These are phyloP conservation scores for Pythium insidiosum DNA, from an alignment of 352 stramenopile genomes.

Conservation along the genomic window DNA sequence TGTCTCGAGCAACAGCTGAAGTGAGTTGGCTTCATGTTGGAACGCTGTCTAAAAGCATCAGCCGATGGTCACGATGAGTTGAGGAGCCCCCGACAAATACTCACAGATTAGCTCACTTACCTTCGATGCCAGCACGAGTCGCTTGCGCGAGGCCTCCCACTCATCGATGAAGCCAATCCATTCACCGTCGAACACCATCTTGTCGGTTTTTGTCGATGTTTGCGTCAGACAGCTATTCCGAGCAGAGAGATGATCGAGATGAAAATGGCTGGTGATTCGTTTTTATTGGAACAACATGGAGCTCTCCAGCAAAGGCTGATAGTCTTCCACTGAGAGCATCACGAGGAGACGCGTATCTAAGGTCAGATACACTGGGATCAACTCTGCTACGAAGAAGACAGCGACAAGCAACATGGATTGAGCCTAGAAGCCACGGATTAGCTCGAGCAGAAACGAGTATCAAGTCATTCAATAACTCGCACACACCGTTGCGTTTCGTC, in stretches of 20 bases:
- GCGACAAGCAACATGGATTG: conserved; percentile 81
- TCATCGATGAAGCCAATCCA: conserved; percentile 10
- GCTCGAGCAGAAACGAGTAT: neutral
- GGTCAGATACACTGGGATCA: conserved; percentile 73
- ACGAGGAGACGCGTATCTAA: conserved; percentile 64
- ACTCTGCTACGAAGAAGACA: conserved; percentile 70
- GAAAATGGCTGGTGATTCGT: conserved; percentile 1
- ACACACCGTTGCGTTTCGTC: conserved; percentile 54
- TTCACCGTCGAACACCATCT: conserved; percentile 2
- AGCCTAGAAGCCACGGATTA: no score
- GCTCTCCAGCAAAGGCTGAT: conserved; percentile 59
- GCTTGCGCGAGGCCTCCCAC: conserved; percentile 2
- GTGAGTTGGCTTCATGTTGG: conserved; percentile 27
- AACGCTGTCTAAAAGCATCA: conserved; percentile 9
- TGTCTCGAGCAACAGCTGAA: conserved; percentile 41
- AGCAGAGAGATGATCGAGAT: neutral
- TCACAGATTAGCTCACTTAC: no score
- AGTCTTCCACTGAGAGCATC: conserved; percentile 79
- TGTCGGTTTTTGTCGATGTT: neutral
- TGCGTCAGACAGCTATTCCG: neutral
- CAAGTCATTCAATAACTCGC: neutral
- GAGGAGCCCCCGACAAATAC: no score
- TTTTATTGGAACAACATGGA: conserved; percentile 44
- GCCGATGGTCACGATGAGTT: neutral
- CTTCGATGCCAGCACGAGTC: conserved; percentile 1